A percentile compares a stretch with the other conserved stretches of the same genome.
These are phyloP conservation scores for Pseudopediastrum boryanum DNA, from an alignment of 139 green algal species.

Conservation along the genomic window DNA sequence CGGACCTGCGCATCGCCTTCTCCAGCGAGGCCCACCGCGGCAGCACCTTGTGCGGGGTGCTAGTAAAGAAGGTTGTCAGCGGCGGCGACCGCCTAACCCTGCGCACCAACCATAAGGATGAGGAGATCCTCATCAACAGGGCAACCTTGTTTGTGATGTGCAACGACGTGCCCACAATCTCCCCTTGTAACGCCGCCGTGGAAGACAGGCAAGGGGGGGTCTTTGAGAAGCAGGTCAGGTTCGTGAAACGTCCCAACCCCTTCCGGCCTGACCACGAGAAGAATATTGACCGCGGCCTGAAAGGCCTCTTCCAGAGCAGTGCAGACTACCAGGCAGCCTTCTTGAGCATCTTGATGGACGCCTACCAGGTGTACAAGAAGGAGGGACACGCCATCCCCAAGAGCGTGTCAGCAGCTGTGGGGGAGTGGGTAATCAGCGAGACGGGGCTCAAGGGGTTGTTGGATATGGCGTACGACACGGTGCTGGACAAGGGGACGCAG, in stretches of 20 bases:
- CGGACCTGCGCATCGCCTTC: slow-evolving; percentile 7
- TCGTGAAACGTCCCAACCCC: slow-evolving; percentile 8
- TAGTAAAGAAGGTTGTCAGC: background rate
- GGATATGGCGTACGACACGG: too few species aligned
- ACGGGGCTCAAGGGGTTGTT: too few species aligned
- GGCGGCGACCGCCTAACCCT: background rate
- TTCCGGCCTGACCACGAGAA: slow-evolving; percentile 16
- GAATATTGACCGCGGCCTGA: background rate
- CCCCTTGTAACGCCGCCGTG: slow-evolving; percentile 2
- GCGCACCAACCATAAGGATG: slow-evolving; percentile 23
- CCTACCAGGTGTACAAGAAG: too few species aligned
- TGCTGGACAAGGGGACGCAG: too few species aligned
- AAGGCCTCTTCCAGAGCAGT: too few species aligned
- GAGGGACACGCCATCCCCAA: too few species aligned
- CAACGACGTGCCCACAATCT: slow-evolving; percentile 16
- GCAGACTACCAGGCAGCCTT: too few species aligned
- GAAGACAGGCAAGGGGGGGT: slow-evolving; percentile 2
- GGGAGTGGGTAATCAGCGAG: too few species aligned
- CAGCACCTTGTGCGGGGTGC: background rate
- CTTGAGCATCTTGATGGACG: too few species aligned
- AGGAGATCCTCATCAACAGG: background rate
- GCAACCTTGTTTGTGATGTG: slow-evolving; percentile 17
- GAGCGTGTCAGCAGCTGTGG: too few species aligned
- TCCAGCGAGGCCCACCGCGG: background rate
- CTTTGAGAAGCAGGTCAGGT: slow-evolving; percentile 19